Evolutionary conservation across 2,329 filamentous ascomycete genomes (phyloP).

Genomic region (Macrophomina pseudophaseolina): DNA sequence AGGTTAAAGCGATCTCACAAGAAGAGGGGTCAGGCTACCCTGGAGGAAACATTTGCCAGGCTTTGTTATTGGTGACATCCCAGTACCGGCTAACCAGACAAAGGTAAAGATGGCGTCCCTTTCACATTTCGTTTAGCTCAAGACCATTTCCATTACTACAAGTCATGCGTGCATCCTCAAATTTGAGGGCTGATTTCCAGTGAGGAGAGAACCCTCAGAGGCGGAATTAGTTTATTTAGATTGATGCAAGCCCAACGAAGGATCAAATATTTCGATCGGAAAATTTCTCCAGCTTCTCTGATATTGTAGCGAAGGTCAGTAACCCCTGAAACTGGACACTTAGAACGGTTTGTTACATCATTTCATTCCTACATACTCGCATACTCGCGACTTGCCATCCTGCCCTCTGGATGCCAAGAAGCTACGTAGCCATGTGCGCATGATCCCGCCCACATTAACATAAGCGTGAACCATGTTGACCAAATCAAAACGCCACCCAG

Average conservation of each 20-base stretch:
- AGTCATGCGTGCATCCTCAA: too few species aligned
- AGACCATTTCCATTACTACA: background rate
- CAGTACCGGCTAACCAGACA: background rate
- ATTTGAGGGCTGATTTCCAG: too few species aligned
- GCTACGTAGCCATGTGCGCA: background rate
- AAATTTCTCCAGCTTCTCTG: too few species aligned
- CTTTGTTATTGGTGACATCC: background rate
- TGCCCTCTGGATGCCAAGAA: conserved; percentile 14
- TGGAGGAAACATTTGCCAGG: background rate
- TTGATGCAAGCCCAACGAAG: too few species aligned
- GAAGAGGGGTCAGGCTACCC: background rate
- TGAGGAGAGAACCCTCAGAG: too few species aligned
- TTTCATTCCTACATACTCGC: conserved; percentile 6
- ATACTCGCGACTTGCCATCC: background rate
- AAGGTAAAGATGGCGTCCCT: background rate
- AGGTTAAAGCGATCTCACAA: conserved; percentile 3
- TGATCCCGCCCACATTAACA: conserved; percentile 17
- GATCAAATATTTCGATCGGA: too few species aligned
- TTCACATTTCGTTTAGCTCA: background rate
- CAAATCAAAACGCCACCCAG: conserved; percentile 5
- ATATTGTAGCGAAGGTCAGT: too few species aligned
- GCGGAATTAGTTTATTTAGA: too few species aligned
- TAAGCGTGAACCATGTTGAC: conserved; percentile 1
- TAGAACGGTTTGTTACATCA: background rate
- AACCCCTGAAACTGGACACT: too few species aligned